A percentile compares a stretch with the other conserved stretches of the same genome.
Evolutionary conservation across 2,329 filamentous ascomycete species (phyloP).

Genomic region (Rhexocercosporidium sp.): DNA sequence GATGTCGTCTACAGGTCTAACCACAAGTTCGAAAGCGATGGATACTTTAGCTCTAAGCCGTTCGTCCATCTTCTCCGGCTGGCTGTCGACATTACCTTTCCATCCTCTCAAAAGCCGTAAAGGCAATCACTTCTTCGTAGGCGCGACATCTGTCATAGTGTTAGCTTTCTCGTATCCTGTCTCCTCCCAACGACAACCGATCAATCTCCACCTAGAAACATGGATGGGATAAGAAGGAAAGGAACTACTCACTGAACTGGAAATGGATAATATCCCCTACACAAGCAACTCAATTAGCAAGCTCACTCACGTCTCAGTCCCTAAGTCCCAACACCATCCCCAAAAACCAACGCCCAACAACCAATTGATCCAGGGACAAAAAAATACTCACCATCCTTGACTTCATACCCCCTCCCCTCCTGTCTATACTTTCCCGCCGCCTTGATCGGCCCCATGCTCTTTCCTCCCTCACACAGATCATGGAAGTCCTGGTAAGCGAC

Average conservation of each 20-base stretch:
- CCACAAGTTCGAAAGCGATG: not conserved
- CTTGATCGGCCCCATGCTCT: constrained; percentile 52
- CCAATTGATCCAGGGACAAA: not conserved
- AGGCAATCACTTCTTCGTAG: constrained; percentile 6
- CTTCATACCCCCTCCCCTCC: constrained; percentile 50
- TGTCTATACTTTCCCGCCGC: constrained; percentile 52
- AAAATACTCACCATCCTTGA: constrained; percentile 5
- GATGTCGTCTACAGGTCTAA: not conserved
- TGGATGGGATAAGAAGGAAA: not conserved
- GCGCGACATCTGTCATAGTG: constrained; percentile 8
- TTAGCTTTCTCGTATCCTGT: not conserved
- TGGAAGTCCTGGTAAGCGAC: constrained; percentile 53
- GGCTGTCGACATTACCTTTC: not conserved
- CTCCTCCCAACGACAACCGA: not conserved
- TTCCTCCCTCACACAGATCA: constrained; percentile 49
- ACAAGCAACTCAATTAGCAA: not conserved
- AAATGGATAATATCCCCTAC: constrained; percentile 49
- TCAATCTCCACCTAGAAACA: not conserved
- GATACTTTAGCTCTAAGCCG: too few species aligned
- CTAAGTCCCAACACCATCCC: not conserved
- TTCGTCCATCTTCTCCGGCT: not conserved
- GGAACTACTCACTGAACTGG: constrained; percentile 48
- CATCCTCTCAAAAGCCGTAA: not conserved
- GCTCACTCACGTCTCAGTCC: not conserved
- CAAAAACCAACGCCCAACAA: constrained; percentile 21